Evolutionary conservation across 2,329 filamentous ascomycete genomes (phyloP), one percentile per base, ranked within the genome.

Genomic region (Fusarium camptoceras): DNA sequence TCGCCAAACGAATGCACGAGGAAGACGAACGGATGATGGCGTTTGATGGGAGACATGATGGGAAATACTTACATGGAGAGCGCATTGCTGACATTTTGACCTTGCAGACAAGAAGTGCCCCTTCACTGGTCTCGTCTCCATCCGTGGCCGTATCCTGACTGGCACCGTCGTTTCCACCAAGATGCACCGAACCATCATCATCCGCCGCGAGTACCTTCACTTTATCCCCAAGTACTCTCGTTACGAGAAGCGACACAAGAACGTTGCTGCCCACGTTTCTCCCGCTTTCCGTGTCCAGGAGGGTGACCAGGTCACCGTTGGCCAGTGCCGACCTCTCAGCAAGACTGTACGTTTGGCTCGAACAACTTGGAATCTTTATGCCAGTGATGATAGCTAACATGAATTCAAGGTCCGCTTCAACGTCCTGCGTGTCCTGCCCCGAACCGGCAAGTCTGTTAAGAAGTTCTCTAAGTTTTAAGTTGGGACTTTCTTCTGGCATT

Each of bases 201-300:
- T 99, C 90, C 96, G 96, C 85, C 92, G 96, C 86, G 96, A 99
- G 90, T 99, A 99, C 90, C 94, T 99, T 73, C 96, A 99, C 90
- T 99, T 93, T 88, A 92, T 99, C 83, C 94, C 94, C 86, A 99
- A 99, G 90, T 99, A 99, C 91, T 89, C 93, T 84, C 93, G 96
- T 91, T 99, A 99, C 87, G 97, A 99, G 94, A 98, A 98, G 92
- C 91, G 96, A 85, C 96, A 99, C 93, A 98, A 98, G 92, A 99
- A 99, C 92, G 90, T 99, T 76, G 94, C 96, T 81, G 96, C 95
- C 77, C 96, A 99, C 91, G 95, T 98, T 81, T 98, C 94, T 75
- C 96, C 96, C 80, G 95, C 95, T 85, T 99, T 99, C 94, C 96
- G 96, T 97, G 94, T 98, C 80, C 93, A 97, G 89, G 95, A 98